Percentiles rank a stretch among this genome's conserved stretches.
These are phyloP conservation scores for Metschnikowia lunata DNA, from an alignment of 805 yeast species.

Conservation along the genomic window DNA sequence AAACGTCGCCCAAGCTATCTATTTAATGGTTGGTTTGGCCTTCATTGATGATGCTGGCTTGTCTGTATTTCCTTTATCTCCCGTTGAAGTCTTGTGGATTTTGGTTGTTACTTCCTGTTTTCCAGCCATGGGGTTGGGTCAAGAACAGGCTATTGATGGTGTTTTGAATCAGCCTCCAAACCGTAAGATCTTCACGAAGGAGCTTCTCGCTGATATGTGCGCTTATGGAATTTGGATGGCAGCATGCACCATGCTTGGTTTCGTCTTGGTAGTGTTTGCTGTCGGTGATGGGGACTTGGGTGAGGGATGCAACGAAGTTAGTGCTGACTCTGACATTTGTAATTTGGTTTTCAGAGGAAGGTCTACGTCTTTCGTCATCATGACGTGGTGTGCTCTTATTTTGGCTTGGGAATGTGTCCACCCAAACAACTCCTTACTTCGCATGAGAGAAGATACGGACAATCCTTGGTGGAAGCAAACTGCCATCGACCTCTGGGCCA, in stretches of 20 bases:
- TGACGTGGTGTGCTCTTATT: conserved; percentile 40
- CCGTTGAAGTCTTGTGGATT: conserved; percentile 26
- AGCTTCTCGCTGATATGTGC: conserved; percentile 38
- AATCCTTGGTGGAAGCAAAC: conserved; percentile 36
- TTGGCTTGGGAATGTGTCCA: conserved; percentile 41
- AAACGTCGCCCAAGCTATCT: conserved; percentile 50
- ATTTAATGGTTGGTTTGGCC: conserved; percentile 67
- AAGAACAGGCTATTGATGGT: conserved; percentile 37
- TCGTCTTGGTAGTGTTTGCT: conserved; percentile 35
- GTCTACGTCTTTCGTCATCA: conserved; percentile 35
- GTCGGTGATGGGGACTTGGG: conserved; percentile 39
- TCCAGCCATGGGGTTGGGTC: conserved; percentile 25
- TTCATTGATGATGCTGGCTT: conserved; percentile 57
- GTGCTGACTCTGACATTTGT: conserved; percentile 20
- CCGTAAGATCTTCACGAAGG: conserved; percentile 36
- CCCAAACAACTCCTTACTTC: conserved; percentile 31
- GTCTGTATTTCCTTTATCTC: conserved; percentile 76
- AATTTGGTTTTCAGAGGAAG: conserved; percentile 35
- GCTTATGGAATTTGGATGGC: conserved; percentile 43
- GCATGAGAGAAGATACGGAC: conserved; percentile 35
- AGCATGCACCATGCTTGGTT: conserved; percentile 34
- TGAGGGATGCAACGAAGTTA: conserved; percentile 28
- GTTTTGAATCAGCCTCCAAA: conserved; percentile 36
- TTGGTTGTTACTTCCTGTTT: conserved; percentile 21
- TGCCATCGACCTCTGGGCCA: conserved; percentile 31